These are phyloP conservation scores for Diaporthe vaccinii DNA, from an alignment of 2,329 filamentous ascomycete species.

Conservation along the genomic window DNA sequence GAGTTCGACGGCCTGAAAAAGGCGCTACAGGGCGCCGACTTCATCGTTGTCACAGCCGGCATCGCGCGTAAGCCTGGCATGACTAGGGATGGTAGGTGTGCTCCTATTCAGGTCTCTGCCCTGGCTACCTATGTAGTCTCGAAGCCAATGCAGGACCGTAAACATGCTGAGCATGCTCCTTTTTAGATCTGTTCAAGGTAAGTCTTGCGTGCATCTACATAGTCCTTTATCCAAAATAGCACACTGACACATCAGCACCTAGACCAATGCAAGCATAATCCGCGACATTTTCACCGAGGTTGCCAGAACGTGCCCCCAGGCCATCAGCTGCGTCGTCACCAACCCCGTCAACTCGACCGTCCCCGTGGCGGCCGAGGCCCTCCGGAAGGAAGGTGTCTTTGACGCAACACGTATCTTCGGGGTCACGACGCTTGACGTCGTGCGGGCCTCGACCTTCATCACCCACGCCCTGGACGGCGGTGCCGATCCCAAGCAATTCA, in stretches of 20 bases:
- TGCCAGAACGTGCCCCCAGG: background rate
- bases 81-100: background rate
- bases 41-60: background rate
- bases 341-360: background rate
- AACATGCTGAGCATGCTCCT: background rate
- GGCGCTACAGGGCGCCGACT: background rate
- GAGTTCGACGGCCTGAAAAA: background rate
- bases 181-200: background rate
- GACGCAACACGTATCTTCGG: background rate
- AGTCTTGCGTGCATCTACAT: background rate
- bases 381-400: background rate
- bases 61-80: background rate
- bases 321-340: background rate
- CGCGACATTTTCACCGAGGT: background rate
- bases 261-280: background rate
- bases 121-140: background rate
- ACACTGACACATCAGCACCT: background rate
- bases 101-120: background rate
- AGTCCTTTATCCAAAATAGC: fast-evolving
- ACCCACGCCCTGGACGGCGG: background rate
- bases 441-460: background rate
- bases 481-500: background rate
- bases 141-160: background rate
- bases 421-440: background rate
- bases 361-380: background rate